Conservation (phyloP, 2,329 filamentous ascomycete genomes). For the Colletotrichum orbiculare region DNA sequence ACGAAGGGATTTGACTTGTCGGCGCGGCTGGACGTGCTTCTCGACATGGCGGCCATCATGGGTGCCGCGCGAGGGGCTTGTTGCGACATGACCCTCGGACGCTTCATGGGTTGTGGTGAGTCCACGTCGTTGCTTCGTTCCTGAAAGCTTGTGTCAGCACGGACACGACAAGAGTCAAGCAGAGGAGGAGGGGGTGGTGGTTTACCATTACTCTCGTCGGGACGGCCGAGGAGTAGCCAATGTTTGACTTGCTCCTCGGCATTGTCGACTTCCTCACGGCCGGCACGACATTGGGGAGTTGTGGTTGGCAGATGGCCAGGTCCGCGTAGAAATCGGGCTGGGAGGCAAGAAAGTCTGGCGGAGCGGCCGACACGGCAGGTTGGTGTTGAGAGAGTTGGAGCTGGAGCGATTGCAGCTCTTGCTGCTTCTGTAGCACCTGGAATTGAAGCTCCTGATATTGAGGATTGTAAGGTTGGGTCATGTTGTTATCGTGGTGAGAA, state of each 20-base stretch:
- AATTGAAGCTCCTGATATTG: conserved; percentile 34
- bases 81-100: conserved; percentile 49
- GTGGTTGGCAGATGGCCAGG: conserved; percentile 18
- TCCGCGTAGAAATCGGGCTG: conserved; percentile 33
- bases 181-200: neutral
- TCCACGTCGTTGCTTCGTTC: conserved; percentile 40
- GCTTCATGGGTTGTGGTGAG: conserved; percentile 44
- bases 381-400: conserved; percentile 30
- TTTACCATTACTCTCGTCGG: conserved; percentile 34
- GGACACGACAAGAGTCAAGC: conserved; percentile 1
- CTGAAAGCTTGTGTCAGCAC: conserved; percentile 36
- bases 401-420: conserved; percentile 31
- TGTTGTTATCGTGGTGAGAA: conserved; percentile 17
- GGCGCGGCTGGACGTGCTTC: conserved; percentile 55
- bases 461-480: conserved; percentile 28
- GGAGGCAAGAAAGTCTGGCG: conserved; percentile 21
- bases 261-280: conserved; percentile 24
- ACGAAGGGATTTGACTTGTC: conserved; percentile 53
- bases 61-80: conserved; percentile 38
- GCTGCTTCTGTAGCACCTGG: conserved; percentile 34
- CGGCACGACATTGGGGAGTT: conserved; percentile 25
- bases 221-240: conserved; percentile 26
- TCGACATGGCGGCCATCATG: conserved; percentile 40
- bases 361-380: conserved; percentile 11
- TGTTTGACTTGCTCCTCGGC: conserved; percentile 37